Base-by-base conservation (phyloP, 805 yeast genomes). In the Lachancea sp. region DNA sequence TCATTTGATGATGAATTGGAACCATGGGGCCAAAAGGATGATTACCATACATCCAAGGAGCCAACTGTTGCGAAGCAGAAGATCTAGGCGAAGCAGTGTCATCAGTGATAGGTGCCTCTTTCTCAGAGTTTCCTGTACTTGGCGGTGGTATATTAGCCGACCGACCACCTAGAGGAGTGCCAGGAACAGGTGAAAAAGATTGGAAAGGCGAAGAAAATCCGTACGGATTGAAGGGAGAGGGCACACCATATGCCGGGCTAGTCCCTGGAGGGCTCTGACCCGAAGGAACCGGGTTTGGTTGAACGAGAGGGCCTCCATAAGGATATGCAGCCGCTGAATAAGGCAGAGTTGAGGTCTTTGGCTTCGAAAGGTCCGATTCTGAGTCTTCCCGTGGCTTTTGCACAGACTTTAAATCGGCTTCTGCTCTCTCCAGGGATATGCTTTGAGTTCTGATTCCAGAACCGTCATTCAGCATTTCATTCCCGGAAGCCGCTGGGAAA, bases 191-290 rank as follows among this genome's bases (percentile, higher is more conserved):
- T 8, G 64, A 60, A 29, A 59, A 61, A 1, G 58, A 48, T 35
- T 59, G 64, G 40, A 57, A 58, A 20, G 64, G 62, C 5, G 63
- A 47, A 12, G 48, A 54, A 32, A 58, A 60, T 5, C 62, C 64
- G 39, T 56, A 61, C 6, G 59, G 60, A 12, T 58, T 56, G 40
- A 60, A 61, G 12, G 61, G 59, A 8, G 64, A 59, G 24, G 54
- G 56, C 7, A 56, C 49, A 3, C 57, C 55, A 45, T 51, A 51
- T 7, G 44, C 49, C n/a, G 47, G 54, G 8, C 45, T 42, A 5
- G 54, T 34, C 5, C 42, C 46, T 7, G 54, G 54, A 12, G 49
- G 48, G 25, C 44, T 52, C 25, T 49, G 56, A n/a, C 56, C 58
- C 13, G 56, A 46, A 13, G 55, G 34, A 8, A 55, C 47, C 8